Conservation (phyloP, 2,329 filamentous ascomycete genomes). For the Aspergillus floridensis region DNA sequence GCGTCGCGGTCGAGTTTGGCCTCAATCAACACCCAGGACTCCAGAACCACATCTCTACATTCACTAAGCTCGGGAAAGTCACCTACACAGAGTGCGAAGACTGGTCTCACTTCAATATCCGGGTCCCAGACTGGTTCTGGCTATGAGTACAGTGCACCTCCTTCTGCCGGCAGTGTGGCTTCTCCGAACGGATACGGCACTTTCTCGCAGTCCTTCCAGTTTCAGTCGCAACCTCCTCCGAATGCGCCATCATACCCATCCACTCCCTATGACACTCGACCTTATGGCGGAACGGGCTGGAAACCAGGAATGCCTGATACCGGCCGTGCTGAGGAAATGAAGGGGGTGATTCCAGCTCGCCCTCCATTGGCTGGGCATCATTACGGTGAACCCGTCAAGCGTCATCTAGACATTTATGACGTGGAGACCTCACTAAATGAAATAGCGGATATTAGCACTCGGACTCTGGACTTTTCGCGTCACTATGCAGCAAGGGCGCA, state of each 20-base stretch:
- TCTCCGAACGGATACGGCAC: conserved; percentile 39
- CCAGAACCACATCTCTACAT: conserved; percentile 40
- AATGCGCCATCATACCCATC: conserved; percentile 32
- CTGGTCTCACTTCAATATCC: conserved; percentile 36
- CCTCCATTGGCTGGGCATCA: conserved; percentile 30
- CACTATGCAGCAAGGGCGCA: conserved; percentile 44
- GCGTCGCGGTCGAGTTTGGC: conserved; percentile 38
- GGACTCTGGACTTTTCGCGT: conserved; percentile 46
- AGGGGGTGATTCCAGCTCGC: conserved; percentile 28
- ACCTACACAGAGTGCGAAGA: conserved; percentile 41
- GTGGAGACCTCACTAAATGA: conserved; percentile 52
- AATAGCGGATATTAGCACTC: conserved; percentile 46
- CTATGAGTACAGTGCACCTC: conserved; percentile 40
- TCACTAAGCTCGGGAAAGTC: conserved; percentile 43
- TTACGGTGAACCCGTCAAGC: conserved; percentile 55
- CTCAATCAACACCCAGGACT: conserved; percentile 42
- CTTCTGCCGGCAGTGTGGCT: conserved; percentile 38
- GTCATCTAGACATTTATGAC: conserved; percentile 63
- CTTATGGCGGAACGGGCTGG: conserved; percentile 29
- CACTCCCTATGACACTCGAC: conserved; percentile 32
- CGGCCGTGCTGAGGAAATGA: conserved; percentile 36
- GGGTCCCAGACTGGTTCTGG: conserved; percentile 37
- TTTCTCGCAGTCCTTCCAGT: conserved; percentile 31
- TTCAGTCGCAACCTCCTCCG: conserved; percentile 33
- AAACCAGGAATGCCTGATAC: conserved; percentile 26